Conservation (phyloP, 2,329 filamentous ascomycete genomes). For the Eutypa lata region DNA sequence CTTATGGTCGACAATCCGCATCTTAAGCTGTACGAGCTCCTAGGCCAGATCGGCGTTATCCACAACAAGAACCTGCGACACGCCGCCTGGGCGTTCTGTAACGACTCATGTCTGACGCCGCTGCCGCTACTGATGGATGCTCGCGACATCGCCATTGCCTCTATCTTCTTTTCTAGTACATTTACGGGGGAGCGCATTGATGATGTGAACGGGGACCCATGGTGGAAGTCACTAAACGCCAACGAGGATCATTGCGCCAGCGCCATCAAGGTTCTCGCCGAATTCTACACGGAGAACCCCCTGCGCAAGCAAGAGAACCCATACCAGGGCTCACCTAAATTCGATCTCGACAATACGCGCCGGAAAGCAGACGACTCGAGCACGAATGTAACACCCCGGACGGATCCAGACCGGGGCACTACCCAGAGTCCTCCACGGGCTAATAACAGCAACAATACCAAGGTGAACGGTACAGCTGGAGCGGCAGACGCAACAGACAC, state of each 20-base stretch:
- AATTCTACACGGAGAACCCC: conserved; percentile 64
- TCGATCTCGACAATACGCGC: conserved; percentile 54
- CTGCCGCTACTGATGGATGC: conserved; percentile 79
- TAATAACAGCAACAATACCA: too few species aligned
- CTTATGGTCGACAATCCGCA: conserved; percentile 88
- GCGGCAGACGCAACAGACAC: conserved; percentile 19
- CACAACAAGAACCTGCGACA: conserved; percentile 82
- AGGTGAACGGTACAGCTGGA: conserved; percentile 37
- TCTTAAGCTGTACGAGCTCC: conserved; percentile 75
- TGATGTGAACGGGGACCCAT: conserved; percentile 71
- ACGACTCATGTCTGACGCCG: conserved; percentile 81
- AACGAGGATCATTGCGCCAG: conserved; percentile 66
- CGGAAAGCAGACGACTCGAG: conserved; percentile 49
- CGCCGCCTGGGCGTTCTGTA: conserved; percentile 89
- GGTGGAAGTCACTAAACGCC: conserved; percentile 81
- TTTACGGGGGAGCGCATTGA: conserved; percentile 73
- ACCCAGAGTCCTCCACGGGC: conserved; percentile 43
- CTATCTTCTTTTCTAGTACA: conserved; percentile 81
- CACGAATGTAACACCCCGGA: conserved; percentile 45
- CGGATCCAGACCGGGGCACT: conserved; percentile 34
- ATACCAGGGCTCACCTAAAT: conserved; percentile 50
- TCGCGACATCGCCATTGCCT: conserved; percentile 76
- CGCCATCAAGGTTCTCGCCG: conserved; percentile 74
- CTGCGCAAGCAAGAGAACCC: conserved; percentile 54
- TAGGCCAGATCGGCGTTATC: conserved; percentile 69